Evolutionary conservation across 2,329 filamentous ascomycete genomes (phyloP).

Genomic region (Parafenestella ontariensis): DNA sequence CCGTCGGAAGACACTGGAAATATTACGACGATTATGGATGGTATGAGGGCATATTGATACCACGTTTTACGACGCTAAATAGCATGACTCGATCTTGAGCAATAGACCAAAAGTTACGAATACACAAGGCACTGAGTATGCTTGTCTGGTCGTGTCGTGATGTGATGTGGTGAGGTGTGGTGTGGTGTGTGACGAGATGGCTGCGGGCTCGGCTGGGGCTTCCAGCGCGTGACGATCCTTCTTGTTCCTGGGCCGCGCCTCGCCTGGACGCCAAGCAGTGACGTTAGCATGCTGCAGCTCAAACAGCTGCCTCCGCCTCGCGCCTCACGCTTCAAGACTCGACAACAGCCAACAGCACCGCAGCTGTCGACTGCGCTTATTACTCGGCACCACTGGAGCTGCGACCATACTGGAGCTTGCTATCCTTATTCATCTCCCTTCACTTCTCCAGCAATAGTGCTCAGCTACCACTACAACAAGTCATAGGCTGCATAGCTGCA

Average conservation of each 20-base stretch:
- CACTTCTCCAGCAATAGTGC: neutral
- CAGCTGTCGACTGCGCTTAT: neutral
- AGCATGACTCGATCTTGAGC: conserved; percentile 19
- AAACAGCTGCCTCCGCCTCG: conserved; percentile 16
- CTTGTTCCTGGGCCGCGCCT: conserved; percentile 24
- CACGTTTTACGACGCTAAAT: conserved; percentile 29
- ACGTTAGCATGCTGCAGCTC: conserved; percentile 24
- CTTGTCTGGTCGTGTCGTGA: neutral
- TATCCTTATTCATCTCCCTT: neutral
- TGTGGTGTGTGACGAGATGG: neutral
- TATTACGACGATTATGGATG: conserved; percentile 19
- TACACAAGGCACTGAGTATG: neutral
- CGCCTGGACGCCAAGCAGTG: conserved; percentile 19
- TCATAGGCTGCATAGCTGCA: conserved; percentile 11
- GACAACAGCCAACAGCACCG: conserved; percentile 8
- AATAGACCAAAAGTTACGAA: conserved; percentile 5
- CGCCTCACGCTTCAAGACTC: conserved; percentile 10
- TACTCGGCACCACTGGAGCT: neutral
- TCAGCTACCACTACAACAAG: neutral
- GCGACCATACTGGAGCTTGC: neutral
- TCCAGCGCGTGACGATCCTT: conserved; percentile 10
- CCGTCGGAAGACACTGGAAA: conserved; percentile 36
- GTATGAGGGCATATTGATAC: conserved; percentile 23
- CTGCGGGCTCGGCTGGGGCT: neutral
- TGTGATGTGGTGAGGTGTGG: neutral